These are phyloP conservation scores for Neolentinus lepideus DNA, from an alignment of 1,284 basidiomycete genomes.

Conservation along the genomic window DNA sequence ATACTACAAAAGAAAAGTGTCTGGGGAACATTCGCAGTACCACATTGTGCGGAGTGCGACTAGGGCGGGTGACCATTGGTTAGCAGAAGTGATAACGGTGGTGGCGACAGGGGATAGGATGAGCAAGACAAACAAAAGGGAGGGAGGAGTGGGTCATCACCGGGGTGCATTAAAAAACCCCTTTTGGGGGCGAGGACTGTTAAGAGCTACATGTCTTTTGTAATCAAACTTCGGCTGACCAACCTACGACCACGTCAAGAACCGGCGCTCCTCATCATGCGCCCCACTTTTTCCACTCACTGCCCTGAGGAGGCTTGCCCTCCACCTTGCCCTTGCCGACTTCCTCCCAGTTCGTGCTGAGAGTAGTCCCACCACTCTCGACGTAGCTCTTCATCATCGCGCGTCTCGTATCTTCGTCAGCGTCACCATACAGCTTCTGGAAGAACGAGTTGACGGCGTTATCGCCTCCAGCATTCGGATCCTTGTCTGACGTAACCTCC, in stretches of 20 bases:
- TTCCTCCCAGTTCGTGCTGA: constrained; percentile 92
- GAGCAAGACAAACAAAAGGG: too few species aligned
- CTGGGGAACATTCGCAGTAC: too few species aligned
- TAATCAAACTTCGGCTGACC: too few species aligned
- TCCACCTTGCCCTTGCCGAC: constrained; percentile 64
- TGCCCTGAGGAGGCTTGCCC: constrained; percentile 77
- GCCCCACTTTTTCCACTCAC: constrained; percentile 75
- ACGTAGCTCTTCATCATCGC: constrained; percentile 97
- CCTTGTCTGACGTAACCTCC: constrained; percentile 54
- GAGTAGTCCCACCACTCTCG: constrained; percentile 86
- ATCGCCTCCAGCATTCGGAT: constrained; percentile 82
- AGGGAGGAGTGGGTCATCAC: too few species aligned
- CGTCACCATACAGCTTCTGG: constrained; percentile 79
- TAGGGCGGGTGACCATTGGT: too few species aligned
- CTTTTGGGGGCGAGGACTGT: not conserved
- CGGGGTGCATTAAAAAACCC: too few species aligned
- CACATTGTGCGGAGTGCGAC: too few species aligned
- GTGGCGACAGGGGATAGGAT: too few species aligned
- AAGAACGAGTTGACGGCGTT: constrained; percentile 72
- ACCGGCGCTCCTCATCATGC: constrained; percentile 7
- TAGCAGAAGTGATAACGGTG: too few species aligned
- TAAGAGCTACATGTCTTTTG: not conserved
- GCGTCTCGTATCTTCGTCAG: constrained; percentile 81
- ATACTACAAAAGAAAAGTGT: too few species aligned
- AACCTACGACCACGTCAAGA: not conserved